These are phyloP conservation scores for Bipolaris zeicola DNA, from an alignment of 2,329 filamentous ascomycete genomes.

Conservation along the genomic window DNA sequence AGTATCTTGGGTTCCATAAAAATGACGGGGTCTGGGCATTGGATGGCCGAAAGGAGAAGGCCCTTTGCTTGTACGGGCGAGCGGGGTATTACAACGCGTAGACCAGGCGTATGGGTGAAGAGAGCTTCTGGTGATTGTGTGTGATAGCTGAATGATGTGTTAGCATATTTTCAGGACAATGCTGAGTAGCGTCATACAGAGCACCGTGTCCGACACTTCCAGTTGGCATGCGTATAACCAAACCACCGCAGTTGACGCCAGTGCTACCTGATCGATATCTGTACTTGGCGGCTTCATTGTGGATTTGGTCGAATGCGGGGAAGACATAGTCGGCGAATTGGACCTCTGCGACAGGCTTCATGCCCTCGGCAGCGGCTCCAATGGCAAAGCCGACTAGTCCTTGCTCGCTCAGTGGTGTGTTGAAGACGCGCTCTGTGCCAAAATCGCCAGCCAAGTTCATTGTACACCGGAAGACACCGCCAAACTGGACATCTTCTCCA, in stretches of 20 bases:
- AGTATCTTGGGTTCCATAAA: conserved; percentile 96
- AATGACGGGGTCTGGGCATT: conserved; percentile 81
- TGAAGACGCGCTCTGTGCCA: conserved; percentile 89
- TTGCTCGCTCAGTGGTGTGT: conserved; percentile 92
- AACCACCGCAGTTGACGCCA: conserved; percentile 65
- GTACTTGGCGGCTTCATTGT: conserved; percentile 91
- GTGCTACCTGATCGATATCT: conserved; percentile 73
- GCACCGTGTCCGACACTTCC: conserved; percentile 89
- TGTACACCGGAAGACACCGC: conserved; percentile 92
- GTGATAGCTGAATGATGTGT: conserved; percentile 64
- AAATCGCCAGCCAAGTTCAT: conserved; percentile 89
- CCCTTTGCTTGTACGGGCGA: conserved; percentile 90
- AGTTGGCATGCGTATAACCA: conserved; percentile 89
- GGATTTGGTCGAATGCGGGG: conserved; percentile 90
- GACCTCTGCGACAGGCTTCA: conserved; percentile 91
- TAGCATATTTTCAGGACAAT: conserved; percentile 3
- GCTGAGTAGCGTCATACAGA: conserved; percentile 54
- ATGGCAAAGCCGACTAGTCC: conserved; percentile 94
- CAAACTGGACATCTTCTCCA: conserved; percentile 96
- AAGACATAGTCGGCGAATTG: conserved; percentile 96
- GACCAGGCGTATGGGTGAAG: conserved; percentile 85
- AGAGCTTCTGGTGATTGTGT: conserved; percentile 87
- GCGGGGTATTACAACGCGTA: conserved; percentile 83
- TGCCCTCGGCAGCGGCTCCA: conserved; percentile 85
- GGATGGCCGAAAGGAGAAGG: conserved; percentile 75